Base-by-base conservation (phyloP, 2,329 filamentous ascomycete species). In the Didymella glomerata region DNA sequence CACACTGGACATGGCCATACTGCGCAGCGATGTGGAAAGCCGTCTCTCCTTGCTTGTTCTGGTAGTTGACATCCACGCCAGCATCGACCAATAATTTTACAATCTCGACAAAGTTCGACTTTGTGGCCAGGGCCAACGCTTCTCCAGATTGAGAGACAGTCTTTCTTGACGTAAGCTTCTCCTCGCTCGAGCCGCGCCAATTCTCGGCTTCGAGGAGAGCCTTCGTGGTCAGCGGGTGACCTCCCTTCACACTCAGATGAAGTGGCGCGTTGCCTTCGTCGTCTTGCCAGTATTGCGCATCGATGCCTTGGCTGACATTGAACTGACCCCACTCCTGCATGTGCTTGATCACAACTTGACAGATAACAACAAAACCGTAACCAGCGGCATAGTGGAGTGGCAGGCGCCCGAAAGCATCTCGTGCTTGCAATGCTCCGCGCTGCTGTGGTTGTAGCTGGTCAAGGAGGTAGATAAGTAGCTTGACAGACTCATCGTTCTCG, bases 301-400 rank as follows among this genome's bases (percentile, higher is more conserved):
- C 94, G 48, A 99, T 96, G 10, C 93, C 93, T 62, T 92, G 84
- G 34, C 88, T 86, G 27, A 93, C 88, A 70, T 96, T 85, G 71
- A 97, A 97, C 68, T 96, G 88, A 16, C 86, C 86, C 94, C 94
- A 98, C 24, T 88, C 85, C 73, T 94, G 91, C 88, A 99, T 93
- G 69, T 90, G 89, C 63, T 89, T 88, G 80, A 97, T 93, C 66
- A 98, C 85, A 24, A 93, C 84, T 72, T 96, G 86, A 72, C 92
- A 97, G 10, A 97, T 89, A n/a, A 92, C 86, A 3, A 95, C 91
- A 68, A 97, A 93, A 2, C 95, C 95, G 73, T 96, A 97, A 74
- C 98, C 93, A 0, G 95, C 94, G 2, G 93, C 93, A 73, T 97
- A 97, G 75, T 98, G 94, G 11, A 98, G 83, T 1, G 94, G 93